Conservation (phyloP, 1,284 basidiomycete species). For the Ustilago sp. region DNA sequence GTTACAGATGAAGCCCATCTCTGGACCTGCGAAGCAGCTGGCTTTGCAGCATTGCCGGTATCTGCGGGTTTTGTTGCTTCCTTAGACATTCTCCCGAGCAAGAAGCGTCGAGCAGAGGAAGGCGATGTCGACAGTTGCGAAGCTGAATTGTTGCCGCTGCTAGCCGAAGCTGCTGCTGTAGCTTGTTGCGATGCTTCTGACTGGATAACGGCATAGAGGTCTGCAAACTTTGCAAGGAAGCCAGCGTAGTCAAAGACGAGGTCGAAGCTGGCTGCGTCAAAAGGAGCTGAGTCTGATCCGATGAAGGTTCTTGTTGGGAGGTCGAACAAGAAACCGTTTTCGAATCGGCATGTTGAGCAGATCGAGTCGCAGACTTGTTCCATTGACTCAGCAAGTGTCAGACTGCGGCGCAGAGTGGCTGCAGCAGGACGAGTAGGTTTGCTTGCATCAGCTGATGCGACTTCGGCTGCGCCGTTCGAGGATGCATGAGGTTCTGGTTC, state of each 20-base stretch:
- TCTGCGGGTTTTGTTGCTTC: slow-evolving; percentile 11
- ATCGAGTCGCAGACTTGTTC: slow-evolving; percentile 56
- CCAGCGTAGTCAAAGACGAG: slow-evolving; percentile 90
- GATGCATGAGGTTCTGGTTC: slow-evolving; percentile 71
- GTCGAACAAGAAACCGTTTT: slow-evolving; percentile 94
- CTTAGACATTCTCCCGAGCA: slow-evolving; percentile 32
- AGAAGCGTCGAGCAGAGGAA: slow-evolving; percentile 34
- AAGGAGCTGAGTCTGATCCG: slow-evolving; percentile 90
- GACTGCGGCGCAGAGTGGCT: slow-evolving; percentile 20
- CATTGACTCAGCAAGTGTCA: slow-evolving; percentile 50
- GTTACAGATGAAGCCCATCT: slow-evolving; percentile 70
- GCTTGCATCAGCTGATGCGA: slow-evolving; percentile 12
- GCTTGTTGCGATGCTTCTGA: slow-evolving; percentile 6
- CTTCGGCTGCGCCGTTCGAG: slow-evolving; percentile 8
- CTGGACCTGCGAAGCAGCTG: slow-evolving; percentile 7
- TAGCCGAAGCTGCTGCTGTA: slow-evolving; percentile 2
- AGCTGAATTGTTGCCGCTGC: slow-evolving; percentile 4
- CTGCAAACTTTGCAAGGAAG: slow-evolving; percentile 85
- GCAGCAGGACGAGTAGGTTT: slow-evolving; percentile 31
- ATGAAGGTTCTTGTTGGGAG: slow-evolving; percentile 85
- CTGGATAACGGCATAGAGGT: slow-evolving; percentile 76
- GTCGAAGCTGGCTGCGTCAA: slow-evolving; percentile 87
- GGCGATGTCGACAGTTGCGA: slow-evolving; percentile 39
- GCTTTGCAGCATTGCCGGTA: background rate
- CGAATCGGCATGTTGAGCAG: slow-evolving; percentile 81